phyloP scores from a whole-genome alignment of 495 filamentous ascomycete species.

The Parathielavia appendiculata region DNA sequence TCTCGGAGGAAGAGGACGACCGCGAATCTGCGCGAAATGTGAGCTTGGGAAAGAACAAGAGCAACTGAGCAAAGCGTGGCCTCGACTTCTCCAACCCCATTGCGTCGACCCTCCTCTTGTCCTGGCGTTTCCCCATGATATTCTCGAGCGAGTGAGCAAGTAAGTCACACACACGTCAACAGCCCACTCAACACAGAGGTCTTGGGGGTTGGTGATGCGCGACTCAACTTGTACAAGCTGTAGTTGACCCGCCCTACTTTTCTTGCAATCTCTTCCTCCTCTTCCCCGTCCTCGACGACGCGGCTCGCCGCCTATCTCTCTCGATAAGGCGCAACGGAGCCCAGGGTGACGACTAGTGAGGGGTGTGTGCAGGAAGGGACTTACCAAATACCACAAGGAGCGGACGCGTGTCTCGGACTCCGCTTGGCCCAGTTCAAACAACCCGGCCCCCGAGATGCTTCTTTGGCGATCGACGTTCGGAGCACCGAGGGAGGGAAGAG shows the following conservation, averaged over 20 bases:
- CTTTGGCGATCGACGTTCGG: slow-evolving; percentile 12
- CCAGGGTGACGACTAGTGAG: neutral
- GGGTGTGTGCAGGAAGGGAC: slow-evolving; percentile 18
- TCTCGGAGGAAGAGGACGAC: slow-evolving; percentile 1
- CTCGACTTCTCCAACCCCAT: slow-evolving; percentile 12
- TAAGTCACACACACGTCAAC: neutral
- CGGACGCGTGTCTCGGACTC: slow-evolving; percentile 15
- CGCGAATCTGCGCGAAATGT: slow-evolving; percentile 17
- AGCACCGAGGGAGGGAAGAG: slow-evolving; percentile 5
- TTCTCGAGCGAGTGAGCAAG: neutral
- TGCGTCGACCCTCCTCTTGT: slow-evolving; percentile 3
- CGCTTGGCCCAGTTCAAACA: neutral
- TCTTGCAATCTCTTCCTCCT: neutral
- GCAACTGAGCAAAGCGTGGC: slow-evolving; percentile 18
- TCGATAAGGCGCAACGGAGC: neutral
- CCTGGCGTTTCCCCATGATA: neutral
- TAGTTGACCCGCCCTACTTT: neutral
- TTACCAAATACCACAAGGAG: slow-evolving; percentile 28
- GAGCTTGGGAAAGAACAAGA: slow-evolving; percentile 19
- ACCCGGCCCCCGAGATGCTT: neutral
- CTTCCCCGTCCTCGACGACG: neutral
- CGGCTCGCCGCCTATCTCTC: neutral
- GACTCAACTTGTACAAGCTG: neutral
- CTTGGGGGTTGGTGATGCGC: neutral
- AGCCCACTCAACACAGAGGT: neutral